Base-by-base conservation (phyloP, 805 yeast genomes). In the Peterozyma xylosa region DNA sequence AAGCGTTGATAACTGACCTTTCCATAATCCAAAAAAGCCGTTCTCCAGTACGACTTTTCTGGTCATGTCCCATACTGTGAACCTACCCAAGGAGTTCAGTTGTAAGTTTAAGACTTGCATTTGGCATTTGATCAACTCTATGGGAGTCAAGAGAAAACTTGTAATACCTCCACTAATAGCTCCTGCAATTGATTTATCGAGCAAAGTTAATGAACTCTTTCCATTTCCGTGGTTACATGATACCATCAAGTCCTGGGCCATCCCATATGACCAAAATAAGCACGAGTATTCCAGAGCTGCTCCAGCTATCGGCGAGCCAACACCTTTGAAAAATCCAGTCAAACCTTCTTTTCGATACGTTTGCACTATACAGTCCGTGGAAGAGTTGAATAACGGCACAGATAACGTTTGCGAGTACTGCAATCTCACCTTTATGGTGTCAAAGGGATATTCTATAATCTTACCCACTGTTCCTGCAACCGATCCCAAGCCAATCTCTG, bases 271-370 rank as follows among this genome's bases (percentile, higher is more conserved):
- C 42, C 83, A 72, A 56, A 91, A 91, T 9, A 91, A 64, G 2
- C 83, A 78, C 3, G 96, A 89, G 43, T 82, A 84, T 59, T 91
- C 98, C 39, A 86, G 68, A n/a, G 95, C 83, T 0, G 97, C 96
- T 1, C 97, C 97, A 18, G 84, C 57, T 39, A 90, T 64, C 0
- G 98, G 98, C 0, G 95, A 86, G 11, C 79, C 63, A 5, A 91
- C 60, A 1, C 99, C 90, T 55, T 70, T 78, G 57, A 86, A 90
- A 53, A 90, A 84, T 3, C 96, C 96, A 21, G 49, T 51, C 37
- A 65, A 56, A 0, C 97, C 97, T 57, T 90, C 97, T 17, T 73
- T 68, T 2, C 50, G 49, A 46, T 78, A 73, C 0, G 95, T 86
- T 48, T 76, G 66, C 36, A 53, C 55, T 37, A 90, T 76, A 58